These are phyloP conservation scores for Fusarium mangiferae DNA, from an alignment of 2,329 filamentous ascomycete species.

Conservation along the genomic window DNA sequence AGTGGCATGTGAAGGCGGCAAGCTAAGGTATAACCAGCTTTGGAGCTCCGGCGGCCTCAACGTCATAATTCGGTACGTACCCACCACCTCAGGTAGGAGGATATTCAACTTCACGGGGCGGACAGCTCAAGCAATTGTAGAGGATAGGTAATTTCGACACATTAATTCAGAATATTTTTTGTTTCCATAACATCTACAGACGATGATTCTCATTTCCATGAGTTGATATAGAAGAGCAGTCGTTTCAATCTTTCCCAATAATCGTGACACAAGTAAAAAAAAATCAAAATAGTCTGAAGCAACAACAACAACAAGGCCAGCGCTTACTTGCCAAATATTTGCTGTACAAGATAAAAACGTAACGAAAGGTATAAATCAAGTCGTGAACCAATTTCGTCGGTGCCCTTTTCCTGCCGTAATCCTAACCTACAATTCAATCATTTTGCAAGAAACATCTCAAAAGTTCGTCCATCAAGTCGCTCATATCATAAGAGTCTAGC, in stretches of 20 bases:
- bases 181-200: background rate
- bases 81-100: background rate
- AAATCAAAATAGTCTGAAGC: slow-evolving; percentile 4
- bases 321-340: slow-evolving; percentile 29
- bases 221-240: slow-evolving; percentile 20
- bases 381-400: slow-evolving; percentile 22
- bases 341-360: slow-evolving; percentile 13
- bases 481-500: slow-evolving; percentile 46
- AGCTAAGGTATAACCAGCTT: background rate
- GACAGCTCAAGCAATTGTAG: background rate
- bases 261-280: slow-evolving; percentile 26
- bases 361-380: slow-evolving; percentile 32
- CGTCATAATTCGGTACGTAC: slow-evolving; percentile 40
- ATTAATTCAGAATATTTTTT: background rate
- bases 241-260: slow-evolving; percentile 35
- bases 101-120: background rate
- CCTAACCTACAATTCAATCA: slow-evolving; percentile 12
- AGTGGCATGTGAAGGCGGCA: slow-evolving; percentile 39
- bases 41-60: slow-evolving; percentile 28
- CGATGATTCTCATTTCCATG: background rate
- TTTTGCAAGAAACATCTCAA: background rate
- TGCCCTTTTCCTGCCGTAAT: background rate
- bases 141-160: background rate
- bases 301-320: slow-evolving; percentile 14
- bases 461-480: slow-evolving; percentile 14